Evolutionary conservation across 2,329 filamentous ascomycete species (phyloP), one percentile per base, ranked within the genome.

Genomic region (Hymenotorrendiella dingleyae): DNA sequence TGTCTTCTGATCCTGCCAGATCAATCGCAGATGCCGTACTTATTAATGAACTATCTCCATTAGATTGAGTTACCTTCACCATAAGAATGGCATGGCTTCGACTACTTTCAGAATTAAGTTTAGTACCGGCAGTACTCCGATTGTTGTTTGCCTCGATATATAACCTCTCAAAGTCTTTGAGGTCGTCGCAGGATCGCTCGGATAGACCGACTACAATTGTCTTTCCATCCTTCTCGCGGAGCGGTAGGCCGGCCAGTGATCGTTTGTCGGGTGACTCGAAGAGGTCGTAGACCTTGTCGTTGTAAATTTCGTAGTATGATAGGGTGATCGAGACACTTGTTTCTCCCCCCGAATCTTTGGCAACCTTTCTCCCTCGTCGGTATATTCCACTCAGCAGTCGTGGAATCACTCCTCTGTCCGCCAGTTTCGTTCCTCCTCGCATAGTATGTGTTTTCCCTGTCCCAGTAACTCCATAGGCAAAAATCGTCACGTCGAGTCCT

Each of bases 361-460:
- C 76, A 14, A 93, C 82, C 70, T 94, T 94, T 65, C 88, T 86
- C 50, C 84, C 83, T 47, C 87, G 75, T 36, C 91, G 78, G 62
- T 91, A 97, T 45, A 97, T 85, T 54, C 78, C 80, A 64, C 87
- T 94, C 32, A 96, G 73, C 43, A 95, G 68, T 46, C 90, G 73
- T 11, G 90, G 90, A 53, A 96, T 95, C 28, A 93, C 84, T 48
- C 90, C 90, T 54, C 90, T 77, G 43, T 95, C 89, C 4, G 84
- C 83, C 42, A 95, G 72, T 61, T 84, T 86, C 64, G 94, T 78
- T 28, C 90, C 90, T 52, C 90, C 90, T 51, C 90, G 82, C 89
- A 96, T 95, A 3, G 90, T 96, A 66, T 95, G 87, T 46, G 90
- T 96, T 68, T 96, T 96, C 43, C 90, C 90, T 0, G 89, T 94